Conservation (phyloP, 163 green algal species). For the Botryococcus braunii region DNA sequence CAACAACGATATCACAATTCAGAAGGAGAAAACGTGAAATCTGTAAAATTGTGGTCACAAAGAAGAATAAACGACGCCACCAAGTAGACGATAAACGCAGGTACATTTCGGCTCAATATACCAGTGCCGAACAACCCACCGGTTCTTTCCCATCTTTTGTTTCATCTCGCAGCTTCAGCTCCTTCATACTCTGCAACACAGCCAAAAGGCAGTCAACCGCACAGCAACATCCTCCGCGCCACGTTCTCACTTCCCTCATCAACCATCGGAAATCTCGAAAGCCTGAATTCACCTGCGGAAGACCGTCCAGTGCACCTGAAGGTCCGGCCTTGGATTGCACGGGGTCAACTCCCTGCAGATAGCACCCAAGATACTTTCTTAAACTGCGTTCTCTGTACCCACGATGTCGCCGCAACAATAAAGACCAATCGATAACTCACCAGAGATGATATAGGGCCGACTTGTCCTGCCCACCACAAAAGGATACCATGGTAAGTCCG, state of each 20-base stretch:
- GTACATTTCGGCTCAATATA: no score
- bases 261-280: no score
- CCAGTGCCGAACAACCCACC: conserved; percentile 10
- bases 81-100: background rate
- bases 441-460: no score
- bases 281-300: conserved; percentile 8
- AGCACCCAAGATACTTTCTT: background rate
- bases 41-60: background rate
- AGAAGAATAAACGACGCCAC: background rate
- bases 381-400: no score
- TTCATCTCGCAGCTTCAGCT: conserved; percentile 57
- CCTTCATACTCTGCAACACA: conserved; percentile 53
- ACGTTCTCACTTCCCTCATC: background rate
- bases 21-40: background rate
- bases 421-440: no score
- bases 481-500: no score
- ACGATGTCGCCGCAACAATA: no score
- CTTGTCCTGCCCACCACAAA: no score
- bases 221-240: background rate
- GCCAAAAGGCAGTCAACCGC: background rate
- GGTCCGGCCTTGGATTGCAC: background rate
- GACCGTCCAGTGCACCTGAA: background rate
- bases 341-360: background rate
- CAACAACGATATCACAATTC: background rate
- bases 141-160: conserved; percentile 43